Base-by-base conservation (phyloP, 1,139 yeast genomes). In the Yamadazyma membranifaciens region DNA sequence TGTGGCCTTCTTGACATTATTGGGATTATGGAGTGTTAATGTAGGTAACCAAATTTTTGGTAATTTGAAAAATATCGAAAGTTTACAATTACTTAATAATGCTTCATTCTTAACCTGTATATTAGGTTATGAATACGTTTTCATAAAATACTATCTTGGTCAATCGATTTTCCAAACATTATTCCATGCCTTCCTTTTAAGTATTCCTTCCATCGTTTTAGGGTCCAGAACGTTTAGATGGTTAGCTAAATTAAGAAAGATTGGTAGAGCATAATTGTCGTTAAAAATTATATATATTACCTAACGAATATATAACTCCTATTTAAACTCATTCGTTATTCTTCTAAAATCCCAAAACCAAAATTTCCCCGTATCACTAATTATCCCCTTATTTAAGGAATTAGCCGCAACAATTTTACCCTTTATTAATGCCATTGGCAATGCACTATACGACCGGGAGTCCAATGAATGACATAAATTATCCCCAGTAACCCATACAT, bases 401-500 rank as follows among this genome's bases (percentile, higher is more conserved):
- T 73, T 71, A 15, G 73, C 88, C 1, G 88, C 92, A n/a, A 84
- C 76, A 10, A 92, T 83, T 55, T 87, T 88, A 0, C 98, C 99
- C 50, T 83, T 83, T 9, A 92, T 82, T 28, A 92, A 66, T 0
- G 83, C 98, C 80, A 88, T 73, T 1, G 98, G 98, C 30, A 92
- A 65, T 16, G 84, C 89, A 20, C 92, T 87, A 58, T 92, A 92
- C 0, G 89, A 80, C 49, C 98, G 67, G 6, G 96, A 88, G 54
- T 94, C 99, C 41, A 91, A 66, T n/a, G 96, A 87, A 51, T 83
- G 89, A 31, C 88, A 76, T 43, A 92, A 62, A 56, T 92, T 92
- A 57, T 92, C 98, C 2, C 98, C 99, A 0, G 97, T 88, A 4
- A 91, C 84, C 98, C 98, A 94, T 35, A 89, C 88, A 62, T 94